Evolutionary conservation across 257 asterid species (phyloP), one percentile per base, ranked within the genome.

Genomic region (Rauvolfia tetraphylla): DNA sequence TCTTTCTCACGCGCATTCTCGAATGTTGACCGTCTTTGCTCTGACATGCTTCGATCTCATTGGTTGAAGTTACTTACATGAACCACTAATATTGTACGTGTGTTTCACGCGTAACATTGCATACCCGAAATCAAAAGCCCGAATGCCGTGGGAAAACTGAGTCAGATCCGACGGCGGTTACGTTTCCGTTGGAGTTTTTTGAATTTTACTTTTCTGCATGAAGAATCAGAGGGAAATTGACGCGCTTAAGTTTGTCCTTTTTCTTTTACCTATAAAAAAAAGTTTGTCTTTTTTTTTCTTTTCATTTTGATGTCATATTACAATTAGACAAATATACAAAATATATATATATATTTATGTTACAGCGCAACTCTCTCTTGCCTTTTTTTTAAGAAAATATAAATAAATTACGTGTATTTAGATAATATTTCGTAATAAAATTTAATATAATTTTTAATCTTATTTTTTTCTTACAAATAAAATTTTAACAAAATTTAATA

Each of bases 171-270:
- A 41, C 8, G 5, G 44, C 78, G 63, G 72, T 75, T 75, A 75
- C 10, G 29, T 17, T 39, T 3, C 10, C 14, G 23, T 10, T 22
- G 3, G 17, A 44, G n/a, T 15, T n/a, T 36, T 42, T 9, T 1
- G 8, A 36, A 25, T 22, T 62, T 63, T 33, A 2, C 22, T 22
- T 49, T 38, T 23, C 22, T 44, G n/a, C 36, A 61, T 63, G 18
- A 46, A 75, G 13, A 59, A 0, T 59, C 17, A 3, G 1, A 75
- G 5, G 20, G 29, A 48, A 23, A 23, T 48, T 62, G 22, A 77
- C 80, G 49, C 76, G 76, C 63, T 31, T 69, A 70, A 77, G 76
- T 57, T 54, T 38, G 31, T n/a, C 38, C 8, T 44, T 17, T 56
- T 59, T 1, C 3, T 54, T 73, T 33, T 8, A 7, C 10, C 51